Evolutionary conservation across 495 filamentous ascomycete genomes (phyloP), one percentile per base, ranked within the genome.

Genomic region (Daldinia loculata): DNA sequence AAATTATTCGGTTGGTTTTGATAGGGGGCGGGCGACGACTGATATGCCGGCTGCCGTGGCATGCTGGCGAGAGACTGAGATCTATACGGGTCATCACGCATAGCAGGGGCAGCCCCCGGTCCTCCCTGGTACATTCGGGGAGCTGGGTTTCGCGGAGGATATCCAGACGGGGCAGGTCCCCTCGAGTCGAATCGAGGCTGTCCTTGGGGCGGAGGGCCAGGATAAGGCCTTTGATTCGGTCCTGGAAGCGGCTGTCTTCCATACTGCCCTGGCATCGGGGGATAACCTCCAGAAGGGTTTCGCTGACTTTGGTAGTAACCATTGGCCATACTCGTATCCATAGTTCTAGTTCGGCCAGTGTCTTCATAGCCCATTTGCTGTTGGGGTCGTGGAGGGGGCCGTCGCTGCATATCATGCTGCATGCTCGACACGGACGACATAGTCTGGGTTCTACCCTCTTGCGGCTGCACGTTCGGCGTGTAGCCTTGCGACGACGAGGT

Each of bases 1-100:
- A 93, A 93, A 39, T 90, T 86, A 68, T 88, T 90, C 19, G 89
- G 89, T 32, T 92, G 88, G 7, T 88, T 82, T 63, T 90, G 88
- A 78, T 90, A 93, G 48, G 84, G 86, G 70, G 80, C 89, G 11
- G 89, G 86, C n/a, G 88, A 86, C 30, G 83, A 83, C 34, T 88
- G 87, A 74, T 91, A 92, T 69, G 87, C 81, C 22, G 86, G 86
- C 4, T 89, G 91, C 36, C 92, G 87, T 55, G 87, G 84, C 69
- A 87, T 84, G 62, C 85, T 88, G 48, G 93, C 94, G 82, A 99
- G 89, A n/a, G 95, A 98, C 65, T 94, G 91, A 32, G 96, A 97
- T 48, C 94, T 87, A 80, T 91, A 95, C 14, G 90, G 83, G 79
- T 98, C 95, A 7, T 91, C 87, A 76, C 94, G 96, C 75, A 95